These are phyloP conservation scores for Sclerotinia minor DNA, from an alignment of 2,329 filamentous ascomycete species.

Conservation along the genomic window DNA sequence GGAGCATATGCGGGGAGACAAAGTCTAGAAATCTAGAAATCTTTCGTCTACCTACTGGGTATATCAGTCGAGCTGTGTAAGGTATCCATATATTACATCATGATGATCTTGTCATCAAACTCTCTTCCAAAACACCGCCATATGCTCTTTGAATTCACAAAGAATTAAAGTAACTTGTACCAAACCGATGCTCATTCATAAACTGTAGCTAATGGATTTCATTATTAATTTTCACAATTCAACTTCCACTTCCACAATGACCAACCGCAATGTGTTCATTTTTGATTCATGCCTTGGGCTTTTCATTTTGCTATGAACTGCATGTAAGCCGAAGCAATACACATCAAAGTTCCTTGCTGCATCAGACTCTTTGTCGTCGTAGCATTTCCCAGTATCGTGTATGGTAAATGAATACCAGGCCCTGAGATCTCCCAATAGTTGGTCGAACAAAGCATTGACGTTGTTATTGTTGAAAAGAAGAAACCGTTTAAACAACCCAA, in stretches of 20 bases:
- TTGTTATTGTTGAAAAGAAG: conserved; percentile 33
- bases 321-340: conserved; percentile 42
- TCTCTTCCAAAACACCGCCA: neutral
- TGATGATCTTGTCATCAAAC: conserved; percentile 5
- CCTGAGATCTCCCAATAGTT: conserved; percentile 38
- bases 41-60: conserved; percentile 19
- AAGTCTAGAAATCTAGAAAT: neutral
- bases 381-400: conserved; percentile 39
- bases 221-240: conserved; percentile 21
- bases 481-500: conserved; percentile 35
- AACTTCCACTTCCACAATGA: conserved; percentile 20
- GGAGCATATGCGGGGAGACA: no score
- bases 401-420: conserved; percentile 33
- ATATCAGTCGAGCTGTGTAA: conserved; percentile 5
- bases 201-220: conserved; percentile 17
- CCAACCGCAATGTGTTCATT: conserved; percentile 27
- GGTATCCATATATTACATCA: conserved; percentile 17
- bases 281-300: conserved; percentile 36
- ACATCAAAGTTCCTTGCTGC: conserved; percentile 38
- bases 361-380: conserved; percentile 39
- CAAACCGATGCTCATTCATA: conserved; percentile 22
- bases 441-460: conserved; percentile 43
- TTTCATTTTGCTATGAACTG: conserved; percentile 41
- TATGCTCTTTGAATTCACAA: conserved; percentile 16
- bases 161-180: conserved; percentile 21